Conservation (phyloP, 2,329 filamentous ascomycete genomes). For the Lachnellula arida region DNA sequence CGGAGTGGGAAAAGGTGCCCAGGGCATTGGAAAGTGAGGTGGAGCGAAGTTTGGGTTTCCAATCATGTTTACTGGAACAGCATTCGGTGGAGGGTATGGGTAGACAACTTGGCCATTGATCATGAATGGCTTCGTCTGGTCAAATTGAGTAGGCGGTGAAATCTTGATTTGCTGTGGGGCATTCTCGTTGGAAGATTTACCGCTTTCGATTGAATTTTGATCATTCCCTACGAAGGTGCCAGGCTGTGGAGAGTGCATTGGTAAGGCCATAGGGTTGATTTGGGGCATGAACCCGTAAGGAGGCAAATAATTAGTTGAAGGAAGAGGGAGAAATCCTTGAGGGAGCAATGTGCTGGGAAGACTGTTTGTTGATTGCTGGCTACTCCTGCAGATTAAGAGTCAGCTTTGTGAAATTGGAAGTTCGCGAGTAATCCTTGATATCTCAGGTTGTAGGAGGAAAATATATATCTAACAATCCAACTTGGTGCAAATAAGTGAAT, state of each 20-base stretch:
- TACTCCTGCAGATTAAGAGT: too few relatives aligned
- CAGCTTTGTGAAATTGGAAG: too few relatives aligned
- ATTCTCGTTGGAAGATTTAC: conserved; percentile 4
- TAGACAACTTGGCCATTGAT: conserved; percentile 31
- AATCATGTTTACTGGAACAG: conserved; percentile 24
- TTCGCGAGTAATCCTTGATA: too few relatives aligned
- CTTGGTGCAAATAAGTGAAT: too few relatives aligned
- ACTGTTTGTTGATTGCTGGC: conserved; percentile 4
- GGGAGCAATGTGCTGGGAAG: conserved; percentile 4
- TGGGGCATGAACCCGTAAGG: conserved; percentile 15
- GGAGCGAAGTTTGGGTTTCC: conserved; percentile 24
- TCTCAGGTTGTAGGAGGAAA: too few relatives aligned
- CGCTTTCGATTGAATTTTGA: neutral
- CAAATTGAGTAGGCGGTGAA: conserved; percentile 32
- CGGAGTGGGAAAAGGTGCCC: conserved; percentile 11
- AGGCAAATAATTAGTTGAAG: conserved; percentile 15
- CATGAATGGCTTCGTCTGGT: conserved; percentile 31
- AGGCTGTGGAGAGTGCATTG: conserved; percentile 11
- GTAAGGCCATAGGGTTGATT: conserved; percentile 2
- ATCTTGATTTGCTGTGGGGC: conserved; percentile 27
- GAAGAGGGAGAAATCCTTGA: conserved; percentile 12
- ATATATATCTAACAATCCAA: too few relatives aligned
- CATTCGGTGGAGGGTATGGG: conserved; percentile 24
- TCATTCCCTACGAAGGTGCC: neutral
- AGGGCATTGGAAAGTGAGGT: conserved; percentile 12